A percentile compares a stretch with the other conserved stretches of the same genome.
Evolutionary conservation across 2,329 filamentous ascomycete genomes (phyloP).

Genomic region (Knufia petricola): DNA sequence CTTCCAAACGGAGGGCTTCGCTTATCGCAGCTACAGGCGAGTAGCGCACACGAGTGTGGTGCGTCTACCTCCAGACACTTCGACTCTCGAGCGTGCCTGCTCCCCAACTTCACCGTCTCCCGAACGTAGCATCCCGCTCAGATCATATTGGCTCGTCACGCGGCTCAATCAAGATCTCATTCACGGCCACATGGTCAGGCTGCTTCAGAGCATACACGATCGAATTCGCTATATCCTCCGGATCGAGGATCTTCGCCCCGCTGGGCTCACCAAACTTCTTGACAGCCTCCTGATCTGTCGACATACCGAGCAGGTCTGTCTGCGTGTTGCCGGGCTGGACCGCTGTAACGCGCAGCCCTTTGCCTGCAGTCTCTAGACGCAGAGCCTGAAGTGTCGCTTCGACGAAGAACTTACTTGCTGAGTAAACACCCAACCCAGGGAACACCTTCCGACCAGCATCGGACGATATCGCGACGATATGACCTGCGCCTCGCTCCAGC

Average conservation of each 20-base stretch:
- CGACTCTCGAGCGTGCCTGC: no score
- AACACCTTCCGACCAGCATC: constrained; percentile 76
- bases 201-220: constrained; percentile 68
- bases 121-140: no score
- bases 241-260: constrained; percentile 64
- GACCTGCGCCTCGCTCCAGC: constrained; percentile 58
- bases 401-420: constrained; percentile 75
- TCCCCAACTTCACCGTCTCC: neutral
- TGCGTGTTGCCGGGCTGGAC: constrained; percentile 70
- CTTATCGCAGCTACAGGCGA: neutral
- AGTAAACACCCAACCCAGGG: constrained; percentile 72
- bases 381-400: constrained; percentile 69
- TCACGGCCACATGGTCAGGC: constrained; percentile 66
- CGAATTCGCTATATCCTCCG: constrained; percentile 61
- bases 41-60: neutral
- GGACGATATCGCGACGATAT: constrained; percentile 73
- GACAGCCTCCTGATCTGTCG: constrained; percentile 64
- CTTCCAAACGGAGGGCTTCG: no score
- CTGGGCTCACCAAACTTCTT: constrained; percentile 69
- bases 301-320: constrained; percentile 65
- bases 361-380: constrained; percentile 65
- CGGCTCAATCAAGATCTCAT: constrained; percentile 71
- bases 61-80: no score
- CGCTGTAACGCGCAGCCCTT: constrained; percentile 61
- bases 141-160: constrained; percentile 62